Percentiles rank a stretch among this genome's conserved stretches.
Evolutionary conservation across 495 filamentous ascomycete genomes (phyloP).

Genomic region (Aspergillus funiculosus): DNA sequence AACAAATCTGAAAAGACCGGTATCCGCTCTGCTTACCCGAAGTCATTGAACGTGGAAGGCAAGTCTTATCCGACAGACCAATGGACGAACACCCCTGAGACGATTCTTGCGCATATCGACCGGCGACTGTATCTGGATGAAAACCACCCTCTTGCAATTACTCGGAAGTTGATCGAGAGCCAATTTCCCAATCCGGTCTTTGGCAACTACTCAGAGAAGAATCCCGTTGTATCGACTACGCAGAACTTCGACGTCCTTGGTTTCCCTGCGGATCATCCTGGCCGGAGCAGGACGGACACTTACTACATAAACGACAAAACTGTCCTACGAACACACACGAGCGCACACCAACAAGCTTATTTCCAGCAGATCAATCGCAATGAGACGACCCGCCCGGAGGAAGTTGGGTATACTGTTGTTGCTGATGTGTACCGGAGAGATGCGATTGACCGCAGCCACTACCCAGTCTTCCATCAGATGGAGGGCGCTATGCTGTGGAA

Average conservation of each 20-base stretch:
- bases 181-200: constrained; percentile 70
- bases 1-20: constrained; percentile 6
- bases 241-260: constrained; percentile 95
- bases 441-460: constrained; percentile 89
- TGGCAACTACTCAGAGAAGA: constrained; percentile 68
- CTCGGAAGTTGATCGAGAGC: constrained; percentile 85
- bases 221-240: constrained; percentile 75
- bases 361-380: constrained; percentile 55
- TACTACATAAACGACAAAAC: constrained; percentile 89
- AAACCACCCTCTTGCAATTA: constrained; percentile 86
- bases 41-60: constrained; percentile 49
- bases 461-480: constrained; percentile 98
- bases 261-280: constrained; percentile 85
- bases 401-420: constrained; percentile 78
- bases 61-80: constrained; percentile 60
- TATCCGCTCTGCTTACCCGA: constrained; percentile 11
- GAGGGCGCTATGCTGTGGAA: constrained; percentile 93
- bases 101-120: constrained; percentile 65
- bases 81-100: constrained; percentile 79
- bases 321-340: constrained; percentile 87
- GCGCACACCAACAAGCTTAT: constrained; percentile 83
- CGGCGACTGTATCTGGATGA: constrained; percentile 78
- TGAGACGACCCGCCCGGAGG: constrained; percentile 48
- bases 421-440: constrained; percentile 97
- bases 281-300: constrained; percentile 80